phyloP scores from a whole-genome alignment of 208 protist genomes.

The Trypanosomatidae sp. region DNA sequence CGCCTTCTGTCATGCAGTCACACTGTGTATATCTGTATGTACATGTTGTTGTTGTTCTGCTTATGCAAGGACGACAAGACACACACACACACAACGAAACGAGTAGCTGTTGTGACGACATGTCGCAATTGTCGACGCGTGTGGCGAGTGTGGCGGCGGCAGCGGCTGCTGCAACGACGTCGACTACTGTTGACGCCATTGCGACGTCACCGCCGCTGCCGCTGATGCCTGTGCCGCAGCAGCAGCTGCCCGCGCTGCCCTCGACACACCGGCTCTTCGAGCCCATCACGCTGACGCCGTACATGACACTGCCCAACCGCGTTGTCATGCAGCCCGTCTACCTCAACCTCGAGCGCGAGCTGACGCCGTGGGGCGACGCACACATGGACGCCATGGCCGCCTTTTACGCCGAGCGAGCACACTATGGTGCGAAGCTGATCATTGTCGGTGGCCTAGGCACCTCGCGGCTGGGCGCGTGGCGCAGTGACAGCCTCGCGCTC shows the following conservation, averaged over 20 bases:
- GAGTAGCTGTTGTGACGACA: no score
- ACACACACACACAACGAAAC: no score
- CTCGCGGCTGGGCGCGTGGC: conserved; percentile 66
- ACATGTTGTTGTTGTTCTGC: no score
- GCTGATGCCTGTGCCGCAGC: background rate
- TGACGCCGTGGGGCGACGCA: conserved; percentile 25
- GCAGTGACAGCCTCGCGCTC: conserved; percentile 62
- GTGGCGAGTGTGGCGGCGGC: background rate
- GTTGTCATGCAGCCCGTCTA: conserved; percentile 82
- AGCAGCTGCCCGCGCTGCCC: background rate
- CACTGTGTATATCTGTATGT: no score
- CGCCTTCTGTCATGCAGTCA: no score
- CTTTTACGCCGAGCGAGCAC: conserved; percentile 76
- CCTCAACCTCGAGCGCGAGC: conserved; percentile 72
- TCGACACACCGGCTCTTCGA: conserved; percentile 19
- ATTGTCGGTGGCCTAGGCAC: conserved; percentile 82
- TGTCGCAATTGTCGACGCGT: background rate
- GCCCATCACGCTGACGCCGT: conserved; percentile 33
- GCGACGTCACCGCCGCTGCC: background rate
- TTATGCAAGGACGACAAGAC: no score
- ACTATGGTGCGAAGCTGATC: conserved; percentile 79
- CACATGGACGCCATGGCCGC: conserved; percentile 63
- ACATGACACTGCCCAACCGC: conserved; percentile 55
- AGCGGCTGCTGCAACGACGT: background rate
- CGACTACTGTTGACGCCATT: background rate